Percentiles rank a stretch among this genome's conserved stretches.
phyloP scores from a whole-genome alignment of 2,329 filamentous ascomycete species.

The Myotisia sp. region DNA sequence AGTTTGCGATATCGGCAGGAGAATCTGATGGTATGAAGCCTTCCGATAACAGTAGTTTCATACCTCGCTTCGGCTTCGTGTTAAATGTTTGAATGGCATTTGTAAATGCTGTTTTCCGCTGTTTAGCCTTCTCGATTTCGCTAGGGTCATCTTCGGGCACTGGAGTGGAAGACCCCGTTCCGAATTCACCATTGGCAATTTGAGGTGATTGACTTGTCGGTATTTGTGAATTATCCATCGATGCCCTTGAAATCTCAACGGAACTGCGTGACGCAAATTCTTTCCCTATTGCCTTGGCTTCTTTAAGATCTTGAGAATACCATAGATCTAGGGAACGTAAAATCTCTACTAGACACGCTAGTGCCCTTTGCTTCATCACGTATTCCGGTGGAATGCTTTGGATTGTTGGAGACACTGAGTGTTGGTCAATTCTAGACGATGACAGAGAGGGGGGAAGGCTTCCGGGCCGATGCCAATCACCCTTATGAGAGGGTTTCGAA shows the following conservation, averaged over 20 bases:
- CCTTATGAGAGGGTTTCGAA: constrained; percentile 43
- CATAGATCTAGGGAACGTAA: constrained; percentile 83
- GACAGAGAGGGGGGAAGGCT: constrained; percentile 77
- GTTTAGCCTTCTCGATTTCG: constrained; percentile 88
- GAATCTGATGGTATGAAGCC: constrained; percentile 72
- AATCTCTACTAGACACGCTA: constrained; percentile 80
- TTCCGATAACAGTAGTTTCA: constrained; percentile 69
- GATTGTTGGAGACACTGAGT: constrained; percentile 27
- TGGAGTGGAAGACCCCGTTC: constrained; percentile 49
- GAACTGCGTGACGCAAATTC: constrained; percentile 31
- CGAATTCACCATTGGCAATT: constrained; percentile 39
- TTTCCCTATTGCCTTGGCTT: constrained; percentile 22
- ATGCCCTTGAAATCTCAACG: constrained; percentile 51
- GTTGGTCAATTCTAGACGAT: constrained; percentile 54
- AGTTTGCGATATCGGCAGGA: constrained; percentile 69
- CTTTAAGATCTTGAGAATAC: constrained; percentile 55
- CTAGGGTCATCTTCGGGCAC: constrained; percentile 76
- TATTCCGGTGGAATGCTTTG: constrained; percentile 76
- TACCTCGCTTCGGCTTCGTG: constrained; percentile 88
- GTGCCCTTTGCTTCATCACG: constrained; percentile 71
- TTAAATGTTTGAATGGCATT: constrained; percentile 90
- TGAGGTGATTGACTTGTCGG: constrained; percentile 46
- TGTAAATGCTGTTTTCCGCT: constrained; percentile 77
- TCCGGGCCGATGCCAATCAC: constrained; percentile 77
- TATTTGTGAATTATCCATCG: constrained; percentile 50